phyloP scores from a whole-genome alignment of 768 basidiomycete species.

The Naganishia onofrii region DNA sequence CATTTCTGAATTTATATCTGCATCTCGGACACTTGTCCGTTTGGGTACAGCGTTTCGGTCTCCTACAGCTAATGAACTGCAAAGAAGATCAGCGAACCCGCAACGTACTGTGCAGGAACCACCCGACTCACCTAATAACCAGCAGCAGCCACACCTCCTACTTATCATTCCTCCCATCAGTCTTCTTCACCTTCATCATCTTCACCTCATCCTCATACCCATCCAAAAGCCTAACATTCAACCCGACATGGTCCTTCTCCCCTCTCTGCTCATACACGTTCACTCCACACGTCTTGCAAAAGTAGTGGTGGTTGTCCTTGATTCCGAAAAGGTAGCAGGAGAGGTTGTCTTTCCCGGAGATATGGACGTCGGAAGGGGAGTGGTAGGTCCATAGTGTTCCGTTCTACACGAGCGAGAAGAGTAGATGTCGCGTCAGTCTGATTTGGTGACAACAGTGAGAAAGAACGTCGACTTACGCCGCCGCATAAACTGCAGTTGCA shows the following conservation, averaged over 20 bases:
- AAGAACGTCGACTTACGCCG: constrained; percentile 27
- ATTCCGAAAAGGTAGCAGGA: constrained; percentile 25
- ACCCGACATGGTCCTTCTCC: constrained; percentile 19
- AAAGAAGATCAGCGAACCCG: too few relatives aligned
- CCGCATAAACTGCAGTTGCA: constrained; percentile 35
- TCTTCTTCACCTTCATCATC: constrained; percentile 19
- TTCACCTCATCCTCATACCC: constrained; percentile 10
- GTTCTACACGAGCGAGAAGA: constrained; percentile 28
- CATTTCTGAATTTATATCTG: too few relatives aligned
- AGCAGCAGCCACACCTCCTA: background rate
- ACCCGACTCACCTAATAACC: background rate
- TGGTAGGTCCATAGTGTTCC: constrained; percentile 35
- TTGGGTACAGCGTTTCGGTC: too few relatives aligned
- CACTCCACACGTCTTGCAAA: constrained; percentile 34
- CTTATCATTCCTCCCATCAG: constrained; percentile 1
- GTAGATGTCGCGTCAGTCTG: background rate
- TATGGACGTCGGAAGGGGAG: background rate
- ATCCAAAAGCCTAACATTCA: constrained; percentile 33
- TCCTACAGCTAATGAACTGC: too few relatives aligned
- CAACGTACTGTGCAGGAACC: too few relatives aligned
- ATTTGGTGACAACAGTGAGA: background rate
- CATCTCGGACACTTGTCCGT: too few relatives aligned
- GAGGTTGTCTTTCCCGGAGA: constrained; percentile 12
- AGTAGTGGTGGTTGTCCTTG: constrained; percentile 25
- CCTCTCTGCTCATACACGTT: constrained; percentile 32